Base-by-base conservation (phyloP, 1,284 basidiomycete genomes). In the Paramarasmius palmivorus region DNA sequence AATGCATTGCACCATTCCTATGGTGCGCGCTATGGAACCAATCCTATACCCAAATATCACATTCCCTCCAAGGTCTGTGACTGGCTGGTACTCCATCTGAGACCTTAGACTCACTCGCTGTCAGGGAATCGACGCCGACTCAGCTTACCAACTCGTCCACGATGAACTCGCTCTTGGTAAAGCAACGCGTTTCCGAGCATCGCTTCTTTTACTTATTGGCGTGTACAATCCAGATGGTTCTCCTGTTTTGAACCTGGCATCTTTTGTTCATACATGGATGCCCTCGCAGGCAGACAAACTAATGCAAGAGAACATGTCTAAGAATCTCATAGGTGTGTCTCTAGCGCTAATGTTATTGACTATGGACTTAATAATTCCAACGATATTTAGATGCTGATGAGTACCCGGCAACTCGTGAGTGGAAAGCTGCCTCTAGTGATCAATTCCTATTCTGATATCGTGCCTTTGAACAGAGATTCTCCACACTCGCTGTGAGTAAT, bases 241-340 rank as follows among this genome's bases (percentile, higher is more conserved):
- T 26, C 87, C 86, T 1, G 73, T 82, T 34, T 73, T 93, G 59
- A 98, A 97, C 71, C 76, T 98, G 25, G 95, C 95, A 0, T 91
- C 88, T 2, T 88, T 88, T 57, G 85, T 88, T 9, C 75, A 82
- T 50, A 89, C 87, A 4, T 90, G 84, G 83, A 85, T 83, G 81
- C 80, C 79, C 34, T 65, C 70, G 14, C 71, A 71, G 53, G 74
- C 84, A 50, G 78, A 88, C 62, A 83, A 84, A 60, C 79, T 95
- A 57, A 86, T 93, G 76, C 61, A 77, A 48, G 93, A 95, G 72
- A 95, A 95, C 68, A 81, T 95, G 62, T 84, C 83, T 63, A 95
- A 95, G 72, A 95, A 95, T 68, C 72, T 95, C 49, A 23, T 47
- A 72, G 72, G 96, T 65, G 93, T 96, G 69, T 97, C 97, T 69